A percentile compares a stretch with the other conserved stretches of the same genome.
Conservation (phyloP, 2,329 filamentous ascomycete genomes). For the Annulohypoxylon truncatum region DNA sequence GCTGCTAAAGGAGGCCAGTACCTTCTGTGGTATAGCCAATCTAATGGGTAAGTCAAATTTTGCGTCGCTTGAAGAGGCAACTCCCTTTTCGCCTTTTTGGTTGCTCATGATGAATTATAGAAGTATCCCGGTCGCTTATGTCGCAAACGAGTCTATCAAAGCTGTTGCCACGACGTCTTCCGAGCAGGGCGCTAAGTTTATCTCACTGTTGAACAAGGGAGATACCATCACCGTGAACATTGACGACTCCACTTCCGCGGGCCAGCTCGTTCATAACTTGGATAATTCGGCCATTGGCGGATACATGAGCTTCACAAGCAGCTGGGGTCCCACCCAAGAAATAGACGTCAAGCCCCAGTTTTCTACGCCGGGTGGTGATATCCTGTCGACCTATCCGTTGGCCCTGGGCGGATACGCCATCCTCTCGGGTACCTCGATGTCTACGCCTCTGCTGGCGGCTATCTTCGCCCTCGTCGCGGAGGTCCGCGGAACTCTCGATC, state of each 20-base stretch:
- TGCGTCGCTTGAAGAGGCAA: background rate
- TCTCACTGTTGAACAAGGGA: constrained; percentile 40
- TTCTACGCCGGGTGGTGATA: constrained; percentile 60
- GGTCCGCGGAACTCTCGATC: constrained; percentile 46
- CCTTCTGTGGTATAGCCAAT: constrained; percentile 54
- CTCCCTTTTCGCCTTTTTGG: background rate
- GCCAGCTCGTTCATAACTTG: constrained; percentile 22
- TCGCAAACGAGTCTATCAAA: constrained; percentile 14
- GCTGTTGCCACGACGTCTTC: constrained; percentile 35
- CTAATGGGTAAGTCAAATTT: background rate
- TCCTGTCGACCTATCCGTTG: constrained; percentile 63
- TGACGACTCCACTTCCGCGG: constrained; percentile 19
- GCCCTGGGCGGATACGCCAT: constrained; percentile 58
- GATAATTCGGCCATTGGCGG: constrained; percentile 49
- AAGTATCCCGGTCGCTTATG: background rate
- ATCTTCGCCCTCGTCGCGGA: constrained; percentile 51
- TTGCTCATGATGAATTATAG: constrained; percentile 2
- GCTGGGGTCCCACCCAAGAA: constrained; percentile 62
- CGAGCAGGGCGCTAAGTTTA: constrained; percentile 42
- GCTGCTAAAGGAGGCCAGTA: constrained; percentile 57
- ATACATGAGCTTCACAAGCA: constrained; percentile 50
- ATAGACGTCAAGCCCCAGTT: constrained; percentile 62
- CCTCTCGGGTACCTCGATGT: constrained; percentile 66
- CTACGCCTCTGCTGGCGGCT: constrained; percentile 60
- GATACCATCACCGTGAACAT: constrained; percentile 43